Evolutionary conservation across 1,284 basidiomycete genomes (phyloP).

Genomic region (Rhodotorula sp.): DNA sequence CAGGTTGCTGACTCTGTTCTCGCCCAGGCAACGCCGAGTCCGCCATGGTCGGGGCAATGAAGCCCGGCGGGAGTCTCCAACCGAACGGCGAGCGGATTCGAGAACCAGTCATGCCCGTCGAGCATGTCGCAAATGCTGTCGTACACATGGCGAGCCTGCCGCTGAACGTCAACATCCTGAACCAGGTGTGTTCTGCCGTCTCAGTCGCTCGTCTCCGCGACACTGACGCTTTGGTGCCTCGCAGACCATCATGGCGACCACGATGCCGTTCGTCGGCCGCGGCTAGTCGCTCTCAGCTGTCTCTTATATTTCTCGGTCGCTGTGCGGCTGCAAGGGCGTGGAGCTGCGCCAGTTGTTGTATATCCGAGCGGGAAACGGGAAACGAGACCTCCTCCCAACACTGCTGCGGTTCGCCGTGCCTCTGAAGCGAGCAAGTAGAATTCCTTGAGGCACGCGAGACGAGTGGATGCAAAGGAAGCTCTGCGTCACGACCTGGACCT

Average conservation of each 20-base stretch:
- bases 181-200: slow-evolving; percentile 54
- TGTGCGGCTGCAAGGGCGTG: too few relatives aligned
- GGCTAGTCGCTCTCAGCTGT: slow-evolving; percentile 50
- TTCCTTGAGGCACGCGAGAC: too few relatives aligned
- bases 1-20: neutral
- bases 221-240: neutral
- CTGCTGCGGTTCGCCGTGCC: too few relatives aligned
- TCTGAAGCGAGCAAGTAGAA: too few relatives aligned
- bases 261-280: slow-evolving; percentile 63
- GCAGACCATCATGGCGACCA: slow-evolving; percentile 55
- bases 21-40: slow-evolving; percentile 67
- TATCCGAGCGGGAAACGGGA: too few relatives aligned
- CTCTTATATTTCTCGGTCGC: too few relatives aligned
- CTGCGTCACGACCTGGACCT: too few relatives aligned
- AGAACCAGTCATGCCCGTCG: slow-evolving; percentile 67
- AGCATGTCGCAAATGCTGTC: slow-evolving; percentile 68
- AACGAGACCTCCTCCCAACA: too few relatives aligned
- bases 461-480: neutral
- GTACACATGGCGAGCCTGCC: slow-evolving; percentile 69
- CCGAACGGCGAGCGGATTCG: slow-evolving; percentile 62
- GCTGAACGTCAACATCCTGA: slow-evolving; percentile 65
- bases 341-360: too few relatives aligned
- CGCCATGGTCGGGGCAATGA: slow-evolving; percentile 54
- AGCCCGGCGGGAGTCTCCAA: slow-evolving; percentile 59
- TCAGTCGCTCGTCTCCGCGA: neutral